A percentile compares a stretch with the other conserved stretches of the same genome.
These are phyloP conservation scores for Penicillium chermesinum DNA, from an alignment of 495 filamentous ascomycete species.

Conservation along the genomic window DNA sequence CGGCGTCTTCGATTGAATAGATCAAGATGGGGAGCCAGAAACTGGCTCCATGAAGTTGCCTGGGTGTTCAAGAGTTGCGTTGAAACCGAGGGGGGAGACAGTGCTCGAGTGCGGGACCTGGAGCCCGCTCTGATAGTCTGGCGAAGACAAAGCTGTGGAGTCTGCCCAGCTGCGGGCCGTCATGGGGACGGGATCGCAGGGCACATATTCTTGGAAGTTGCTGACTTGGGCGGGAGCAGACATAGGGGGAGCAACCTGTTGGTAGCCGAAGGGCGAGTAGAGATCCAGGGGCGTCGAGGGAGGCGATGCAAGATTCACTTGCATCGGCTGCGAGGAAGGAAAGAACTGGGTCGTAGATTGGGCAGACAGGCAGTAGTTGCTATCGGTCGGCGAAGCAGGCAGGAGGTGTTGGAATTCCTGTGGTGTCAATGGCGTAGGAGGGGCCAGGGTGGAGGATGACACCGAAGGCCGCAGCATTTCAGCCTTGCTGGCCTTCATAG, in stretches of 20 bases:
- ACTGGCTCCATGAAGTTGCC: conserved; percentile 21
- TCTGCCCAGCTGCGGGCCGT: conserved; percentile 41
- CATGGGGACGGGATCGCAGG: conserved; percentile 29
- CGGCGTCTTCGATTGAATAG: conserved; percentile 33
- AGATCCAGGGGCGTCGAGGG: conserved; percentile 41
- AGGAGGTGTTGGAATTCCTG: conserved; percentile 43
- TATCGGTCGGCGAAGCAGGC: conserved; percentile 35
- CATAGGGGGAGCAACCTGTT: conserved; percentile 37
- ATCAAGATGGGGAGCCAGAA: conserved; percentile 34
- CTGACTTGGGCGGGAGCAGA: conserved; percentile 44
- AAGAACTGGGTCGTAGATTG: conserved; percentile 36
- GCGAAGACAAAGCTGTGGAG: conserved; percentile 36
- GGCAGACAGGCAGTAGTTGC: conserved; percentile 37
- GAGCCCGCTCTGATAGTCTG: conserved; percentile 32
- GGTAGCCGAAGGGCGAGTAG: conserved; percentile 38
- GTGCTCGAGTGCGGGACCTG: conserved; percentile 31
- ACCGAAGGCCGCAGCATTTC: conserved; percentile 40
- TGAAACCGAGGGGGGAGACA: conserved; percentile 35
- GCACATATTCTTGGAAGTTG: conserved; percentile 38
- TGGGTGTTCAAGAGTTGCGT: conserved; percentile 26
- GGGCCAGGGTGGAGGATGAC: conserved; percentile 37
- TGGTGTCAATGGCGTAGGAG: conserved; percentile 44
- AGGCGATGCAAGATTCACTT: conserved; percentile 44
- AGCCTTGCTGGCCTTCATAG: conserved; percentile 35
- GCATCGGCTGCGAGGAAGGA: conserved; percentile 41